phyloP scores from a whole-genome alignment of 2,329 filamentous ascomycete genomes.

The Calonectria honghensis region DNA sequence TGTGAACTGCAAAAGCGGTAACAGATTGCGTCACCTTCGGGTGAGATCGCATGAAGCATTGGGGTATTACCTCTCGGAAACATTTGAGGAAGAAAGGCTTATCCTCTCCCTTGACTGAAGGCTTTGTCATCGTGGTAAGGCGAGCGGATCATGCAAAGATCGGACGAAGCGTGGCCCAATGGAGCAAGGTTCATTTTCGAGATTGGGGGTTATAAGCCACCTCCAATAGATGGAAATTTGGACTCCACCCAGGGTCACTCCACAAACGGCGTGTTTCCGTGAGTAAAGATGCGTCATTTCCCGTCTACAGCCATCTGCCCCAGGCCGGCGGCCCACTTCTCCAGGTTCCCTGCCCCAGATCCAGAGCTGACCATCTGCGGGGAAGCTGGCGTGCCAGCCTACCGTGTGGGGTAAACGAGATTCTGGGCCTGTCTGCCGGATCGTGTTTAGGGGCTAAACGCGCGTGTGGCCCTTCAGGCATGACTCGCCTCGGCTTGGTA shows the following conservation, averaged over 20 bases:
- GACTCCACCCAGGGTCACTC: background rate
- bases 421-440: background rate
- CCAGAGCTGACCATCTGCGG: constrained; percentile 9
- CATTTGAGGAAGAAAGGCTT: background rate
- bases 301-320: constrained; percentile 31
- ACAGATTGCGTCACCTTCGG: background rate
- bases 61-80: background rate
- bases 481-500: constrained; percentile 29
- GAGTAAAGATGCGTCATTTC: constrained; percentile 12
- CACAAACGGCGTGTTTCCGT: background rate
- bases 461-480: background rate
- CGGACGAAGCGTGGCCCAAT: constrained; percentile 17
- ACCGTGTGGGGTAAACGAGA: constrained; percentile 18
- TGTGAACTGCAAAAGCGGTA: background rate
- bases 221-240: constrained; percentile 17
- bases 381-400: background rate
- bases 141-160: constrained; percentile 15
- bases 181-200: background rate
- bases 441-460: background rate
- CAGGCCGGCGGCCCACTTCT: constrained; percentile 5
- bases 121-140: background rate
- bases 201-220: background rate
- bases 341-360: constrained; percentile 31
- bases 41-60: background rate
- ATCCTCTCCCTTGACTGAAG: background rate